Conservation (phyloP, 129 eudicot genomes). For the Pseudognaphalium luteoalbum region DNA sequence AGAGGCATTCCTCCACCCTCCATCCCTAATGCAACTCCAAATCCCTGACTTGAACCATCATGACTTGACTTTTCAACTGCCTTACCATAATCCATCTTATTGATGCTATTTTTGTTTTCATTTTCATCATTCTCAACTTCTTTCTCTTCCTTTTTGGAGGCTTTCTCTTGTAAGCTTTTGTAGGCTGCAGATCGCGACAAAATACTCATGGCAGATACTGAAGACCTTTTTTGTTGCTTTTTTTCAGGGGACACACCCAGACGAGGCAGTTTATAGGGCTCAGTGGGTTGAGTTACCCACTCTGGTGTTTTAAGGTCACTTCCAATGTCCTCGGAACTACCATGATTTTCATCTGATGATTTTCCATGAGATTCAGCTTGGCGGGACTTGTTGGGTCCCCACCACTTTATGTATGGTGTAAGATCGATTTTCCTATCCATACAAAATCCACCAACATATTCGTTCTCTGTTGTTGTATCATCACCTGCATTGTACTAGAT, state of each 20-base stretch:
- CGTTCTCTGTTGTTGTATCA: conserved; percentile 62
- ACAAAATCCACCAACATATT: conserved; percentile 56
- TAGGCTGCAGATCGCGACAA: conserved; percentile 81
- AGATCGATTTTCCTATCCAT: conserved; percentile 84
- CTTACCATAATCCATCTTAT: conserved; percentile 66
- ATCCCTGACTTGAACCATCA: conserved; percentile 59
- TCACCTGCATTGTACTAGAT: conserved; percentile 54
- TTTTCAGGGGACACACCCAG: conserved; percentile 56
- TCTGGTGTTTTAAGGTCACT: conserved; percentile 65
- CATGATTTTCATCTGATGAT: conserved; percentile 58
- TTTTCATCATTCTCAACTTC: conserved; percentile 67
- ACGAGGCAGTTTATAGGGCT: conserved; percentile 90
- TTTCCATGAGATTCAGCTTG: conserved; percentile 50
- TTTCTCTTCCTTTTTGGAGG: conserved; percentile 56
- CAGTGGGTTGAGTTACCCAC: conserved; percentile 55
- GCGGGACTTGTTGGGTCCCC: conserved; percentile 70
- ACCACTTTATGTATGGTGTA: conserved; percentile 88
- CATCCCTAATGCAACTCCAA: conserved; percentile 55
- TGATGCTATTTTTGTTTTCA: conserved; percentile 67
- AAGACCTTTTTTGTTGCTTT: conserved; percentile 50
- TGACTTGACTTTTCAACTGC: conserved; percentile 52
- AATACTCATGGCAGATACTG: conserved; percentile 81
- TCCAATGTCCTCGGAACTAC: conserved; percentile 60
- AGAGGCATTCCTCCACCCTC: conserved; percentile 50
- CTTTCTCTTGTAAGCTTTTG: conserved; percentile 77